Conservation (phyloP, 176 grass and related monocot genomes). For the Phoenix dactylifera region DNA sequence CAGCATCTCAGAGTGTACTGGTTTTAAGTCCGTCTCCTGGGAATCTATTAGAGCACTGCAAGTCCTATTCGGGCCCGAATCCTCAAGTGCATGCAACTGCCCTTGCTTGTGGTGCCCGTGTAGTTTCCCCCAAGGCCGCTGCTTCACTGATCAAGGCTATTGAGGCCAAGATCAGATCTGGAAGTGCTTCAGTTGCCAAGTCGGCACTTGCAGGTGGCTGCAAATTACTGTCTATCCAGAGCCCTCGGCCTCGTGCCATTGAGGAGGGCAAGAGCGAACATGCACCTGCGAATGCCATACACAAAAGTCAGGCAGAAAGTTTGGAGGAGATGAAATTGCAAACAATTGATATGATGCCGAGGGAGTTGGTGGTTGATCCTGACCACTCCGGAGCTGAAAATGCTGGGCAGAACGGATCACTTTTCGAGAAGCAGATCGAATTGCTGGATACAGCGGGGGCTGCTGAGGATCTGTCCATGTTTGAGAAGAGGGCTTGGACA, state of each 20-base stretch:
- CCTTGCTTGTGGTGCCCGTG: slow-evolving; percentile 70
- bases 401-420: not conserved
- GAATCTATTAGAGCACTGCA: slow-evolving; percentile 21
- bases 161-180: slow-evolving; percentile 71
- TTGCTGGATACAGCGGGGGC: not conserved
- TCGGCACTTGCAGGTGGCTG: slow-evolving; percentile 18
- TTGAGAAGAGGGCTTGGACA: not conserved
- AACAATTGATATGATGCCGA: not conserved
- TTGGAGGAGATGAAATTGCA: slow-evolving; percentile 28
- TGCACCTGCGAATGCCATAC: not conserved
- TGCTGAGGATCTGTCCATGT: not conserved
- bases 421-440: not conserved
- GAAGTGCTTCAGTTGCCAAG: slow-evolving; percentile 48
- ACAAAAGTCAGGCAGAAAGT: slow-evolving; percentile 2
- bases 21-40: slow-evolving; percentile 15
- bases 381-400: not conserved
- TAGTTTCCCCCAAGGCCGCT: slow-evolving; percentile 50
- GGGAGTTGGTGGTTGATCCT: slow-evolving; percentile 25
- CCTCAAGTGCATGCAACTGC: slow-evolving; percentile 70
- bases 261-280: slow-evolving; percentile 28
- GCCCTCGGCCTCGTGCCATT: slow-evolving; percentile 13
- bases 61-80: slow-evolving; percentile 18
- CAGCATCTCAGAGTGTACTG: not conserved
- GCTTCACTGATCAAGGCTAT: slow-evolving; percentile 51
- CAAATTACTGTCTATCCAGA: slow-evolving; percentile 7